Base-by-base conservation (phyloP, 768 basidiomycete species). In the Tulasnella sp. region DNA sequence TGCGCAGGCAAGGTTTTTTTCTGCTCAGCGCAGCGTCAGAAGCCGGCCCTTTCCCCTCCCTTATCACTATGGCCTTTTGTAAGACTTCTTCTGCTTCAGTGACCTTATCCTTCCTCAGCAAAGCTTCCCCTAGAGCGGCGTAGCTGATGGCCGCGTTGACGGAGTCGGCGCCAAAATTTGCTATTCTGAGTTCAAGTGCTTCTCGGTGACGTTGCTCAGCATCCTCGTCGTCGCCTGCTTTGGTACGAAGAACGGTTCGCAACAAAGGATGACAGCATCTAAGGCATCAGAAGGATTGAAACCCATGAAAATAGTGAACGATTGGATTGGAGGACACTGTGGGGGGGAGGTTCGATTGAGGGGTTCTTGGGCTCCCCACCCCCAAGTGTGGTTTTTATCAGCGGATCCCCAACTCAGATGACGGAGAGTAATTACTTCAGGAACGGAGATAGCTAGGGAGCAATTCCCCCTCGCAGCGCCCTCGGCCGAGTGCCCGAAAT, bases 81-180 rank as follows among this genome's bases (percentile, higher is more conserved):
- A 86, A 81, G 75, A 85, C 83, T 4, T 81, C 82, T 80, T 86
- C 85, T 0, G 86, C 86, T 9, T 86, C 83, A 71, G 83, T 83
- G n/a, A 85, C 79, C 40, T 81, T 83, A 37, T 81, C 83, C 81
- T 84, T 83, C 69, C 82, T 81, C 23, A 84, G 81, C 76, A 85
- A 85, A 5, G 85, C 79, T 75, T 86, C 85, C 42, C 83, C 86
- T 0, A 87, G 81, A 26, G 81, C 83, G 77, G 86, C 84, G 70
- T 82, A 82, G 23, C 83, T 82, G 35, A 85, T 48, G 76, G 84
- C 85, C n/a, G 83, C 83, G 3, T 81, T 77, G n/a, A 80, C 32
- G 37, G 81, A 7, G 15, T 84, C 77, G n/a, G 77, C 67, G 3
- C 85, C 84, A 77, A 81, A 42, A 11, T 75, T 51, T 10, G 69